Conservation (phyloP, 768 basidiomycete species). For the Tricholoma flavovirens region DNA sequence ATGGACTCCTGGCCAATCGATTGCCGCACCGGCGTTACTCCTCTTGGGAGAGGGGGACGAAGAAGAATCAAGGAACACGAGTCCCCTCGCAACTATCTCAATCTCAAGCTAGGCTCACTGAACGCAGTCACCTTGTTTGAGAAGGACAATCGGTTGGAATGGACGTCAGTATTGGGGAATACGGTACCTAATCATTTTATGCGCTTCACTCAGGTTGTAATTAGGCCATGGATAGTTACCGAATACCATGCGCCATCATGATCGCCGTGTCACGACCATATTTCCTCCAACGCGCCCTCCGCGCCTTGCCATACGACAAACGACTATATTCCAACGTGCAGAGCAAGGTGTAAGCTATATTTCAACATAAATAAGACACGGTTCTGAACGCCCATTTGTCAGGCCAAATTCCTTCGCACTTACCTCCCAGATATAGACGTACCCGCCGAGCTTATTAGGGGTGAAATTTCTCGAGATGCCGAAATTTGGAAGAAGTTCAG, state of each 20-base stretch:
- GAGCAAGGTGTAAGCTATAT: constrained; percentile 58
- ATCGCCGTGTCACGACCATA: constrained; percentile 35
- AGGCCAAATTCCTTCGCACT: constrained; percentile 71
- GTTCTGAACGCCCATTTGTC: background rate
- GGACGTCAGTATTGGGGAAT: constrained; percentile 39
- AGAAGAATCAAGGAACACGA: constrained; percentile 24
- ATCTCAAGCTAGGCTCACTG: constrained; percentile 51
- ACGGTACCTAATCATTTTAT: constrained; percentile 21
- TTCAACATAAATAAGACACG: background rate
- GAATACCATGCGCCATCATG: constrained; percentile 9
- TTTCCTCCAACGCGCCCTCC: constrained; percentile 55
- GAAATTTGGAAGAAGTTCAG: constrained; percentile 27
- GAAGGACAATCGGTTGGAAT: constrained; percentile 39
- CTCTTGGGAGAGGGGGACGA: constrained; percentile 18
- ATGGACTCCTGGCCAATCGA: constrained; percentile 72
- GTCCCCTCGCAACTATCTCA: constrained; percentile 38
- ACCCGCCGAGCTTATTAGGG: constrained; percentile 58
- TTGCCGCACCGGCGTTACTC: constrained; percentile 27
- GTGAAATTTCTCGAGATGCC: constrained; percentile 46
- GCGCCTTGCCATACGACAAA: constrained; percentile 21
- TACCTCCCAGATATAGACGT: constrained; percentile 71
- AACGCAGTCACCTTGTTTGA: constrained; percentile 52
- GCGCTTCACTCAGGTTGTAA: background rate
- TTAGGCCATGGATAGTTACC: background rate
- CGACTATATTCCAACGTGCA: constrained; percentile 41